A percentile compares a stretch with the other conserved stretches of the same genome.
phyloP scores from a whole-genome alignment of 2,329 filamentous ascomycete species.

The Pseudophaeomoniella oleicola region DNA sequence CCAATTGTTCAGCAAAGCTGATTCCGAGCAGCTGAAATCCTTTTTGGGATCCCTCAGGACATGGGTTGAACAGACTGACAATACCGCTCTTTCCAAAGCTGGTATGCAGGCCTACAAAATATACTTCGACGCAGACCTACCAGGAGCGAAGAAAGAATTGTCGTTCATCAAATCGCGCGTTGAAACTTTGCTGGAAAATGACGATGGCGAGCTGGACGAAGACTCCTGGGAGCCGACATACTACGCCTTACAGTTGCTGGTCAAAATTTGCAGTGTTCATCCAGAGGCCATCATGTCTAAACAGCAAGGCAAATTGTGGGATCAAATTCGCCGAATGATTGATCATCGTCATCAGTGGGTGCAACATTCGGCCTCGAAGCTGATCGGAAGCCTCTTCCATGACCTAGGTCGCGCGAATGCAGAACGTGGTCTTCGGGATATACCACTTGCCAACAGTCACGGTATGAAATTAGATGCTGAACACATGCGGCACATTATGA shows the following conservation, averaged over 20 bases:
- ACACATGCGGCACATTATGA: conserved; percentile 45
- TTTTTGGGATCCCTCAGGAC: conserved; percentile 57
- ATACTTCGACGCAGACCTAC: conserved; percentile 59
- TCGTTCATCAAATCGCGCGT: conserved; percentile 39
- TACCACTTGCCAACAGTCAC: conserved; percentile 54
- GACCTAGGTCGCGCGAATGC: conserved; percentile 58
- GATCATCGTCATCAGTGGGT: conserved; percentile 59
- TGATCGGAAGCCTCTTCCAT: conserved; percentile 64
- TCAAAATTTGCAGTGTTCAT: conserved; percentile 52
- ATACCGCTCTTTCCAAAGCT: conserved; percentile 54
- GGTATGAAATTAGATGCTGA: conserved; percentile 54
- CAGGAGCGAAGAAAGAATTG: conserved; percentile 54
- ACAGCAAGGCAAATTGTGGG: conserved; percentile 55
- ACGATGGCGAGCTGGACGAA: conserved; percentile 24
- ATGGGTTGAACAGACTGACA: conserved; percentile 65
- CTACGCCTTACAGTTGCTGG: conserved; percentile 55
- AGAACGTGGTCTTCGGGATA: conserved; percentile 32
- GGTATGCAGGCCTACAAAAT: conserved; percentile 70
- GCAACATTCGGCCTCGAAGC: conserved; percentile 59
- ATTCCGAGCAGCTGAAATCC: conserved; percentile 54
- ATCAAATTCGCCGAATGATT: conserved; percentile 50
- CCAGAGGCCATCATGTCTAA: conserved; percentile 49
- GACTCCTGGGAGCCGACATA: conserved; percentile 55
- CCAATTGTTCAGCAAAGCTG: conserved; percentile 64
- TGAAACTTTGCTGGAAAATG: conserved; percentile 27